Conservation (phyloP, 768 basidiomycete genomes). For the Podaxis sp. region DNA sequence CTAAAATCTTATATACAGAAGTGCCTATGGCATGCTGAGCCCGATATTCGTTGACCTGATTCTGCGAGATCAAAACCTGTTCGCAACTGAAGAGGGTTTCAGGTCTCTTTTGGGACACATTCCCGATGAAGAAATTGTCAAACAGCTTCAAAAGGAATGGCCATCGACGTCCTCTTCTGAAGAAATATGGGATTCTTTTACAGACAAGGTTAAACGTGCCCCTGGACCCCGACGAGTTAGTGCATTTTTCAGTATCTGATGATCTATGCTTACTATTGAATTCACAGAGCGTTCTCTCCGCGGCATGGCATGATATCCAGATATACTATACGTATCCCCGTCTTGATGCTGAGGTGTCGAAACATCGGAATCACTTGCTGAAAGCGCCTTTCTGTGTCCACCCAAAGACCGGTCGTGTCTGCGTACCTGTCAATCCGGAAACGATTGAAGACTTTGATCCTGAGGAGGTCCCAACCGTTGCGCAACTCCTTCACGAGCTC, state of each 20-base stretch:
- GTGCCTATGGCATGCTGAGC: conserved; percentile 49
- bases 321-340: conserved; percentile 95
- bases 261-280: not conserved
- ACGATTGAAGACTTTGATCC: conserved; percentile 83
- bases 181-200: conserved; percentile 75
- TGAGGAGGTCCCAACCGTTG: conserved; percentile 80
- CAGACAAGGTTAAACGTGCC: conserved; percentile 31
- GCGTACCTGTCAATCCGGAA: conserved; percentile 85
- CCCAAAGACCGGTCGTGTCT: conserved; percentile 93
- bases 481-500: conserved; percentile 78
- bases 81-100: conserved; percentile 66
- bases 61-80: conserved; percentile 83
- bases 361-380: conserved; percentile 95
- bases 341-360: conserved; percentile 95
- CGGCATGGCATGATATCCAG: conserved; percentile 81
- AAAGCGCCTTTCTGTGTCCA: conserved; percentile 98
- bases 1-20: conserved; percentile 24
- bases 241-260: not conserved
- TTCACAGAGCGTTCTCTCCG: conserved; percentile 24
- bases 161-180: conserved; percentile 51
- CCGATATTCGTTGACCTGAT: conserved; percentile 64
- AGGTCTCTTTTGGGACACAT: conserved; percentile 73
- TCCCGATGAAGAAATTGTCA: conserved; percentile 55
- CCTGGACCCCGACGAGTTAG: conserved; percentile 19
- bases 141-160: conserved; percentile 60